These are phyloP conservation scores for Ascoidea tarda DNA, from an alignment of 805 yeast species.

Conservation along the genomic window DNA sequence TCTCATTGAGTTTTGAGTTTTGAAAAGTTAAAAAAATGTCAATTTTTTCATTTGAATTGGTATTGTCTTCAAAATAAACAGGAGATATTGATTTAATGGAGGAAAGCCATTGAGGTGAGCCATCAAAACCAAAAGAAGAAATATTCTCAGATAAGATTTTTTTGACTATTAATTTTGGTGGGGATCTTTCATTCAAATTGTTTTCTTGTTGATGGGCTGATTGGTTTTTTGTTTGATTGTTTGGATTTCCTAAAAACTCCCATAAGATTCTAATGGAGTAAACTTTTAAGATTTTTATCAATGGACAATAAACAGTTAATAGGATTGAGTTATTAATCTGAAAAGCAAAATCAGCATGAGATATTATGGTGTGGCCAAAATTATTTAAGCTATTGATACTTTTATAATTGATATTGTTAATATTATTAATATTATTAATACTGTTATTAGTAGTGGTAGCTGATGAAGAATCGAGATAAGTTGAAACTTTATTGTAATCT, in stretches of 20 bases:
- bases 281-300: conserved; percentile 23
- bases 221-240: conserved; percentile 24
- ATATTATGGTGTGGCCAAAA: conserved; percentile 9
- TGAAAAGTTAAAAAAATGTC: not conserved
- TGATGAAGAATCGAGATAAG: conserved; percentile 15
- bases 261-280: conserved; percentile 35
- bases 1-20: too few species aligned
- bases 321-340: conserved; percentile 30
- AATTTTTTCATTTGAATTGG: too few species aligned
- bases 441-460: too few species aligned
- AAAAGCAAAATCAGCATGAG: conserved; percentile 37
- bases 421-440: conserved; percentile 5
- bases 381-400: not conserved
- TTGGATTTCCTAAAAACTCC: conserved; percentile 37
- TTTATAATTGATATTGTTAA: conserved; percentile 4
- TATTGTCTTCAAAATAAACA: conserved; percentile 13
- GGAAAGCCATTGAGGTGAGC: conserved; percentile 13
- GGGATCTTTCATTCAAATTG: conserved; percentile 16
- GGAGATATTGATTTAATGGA: conserved; percentile 30
- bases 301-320: conserved; percentile 25
- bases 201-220: conserved; percentile 23
- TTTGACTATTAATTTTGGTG: conserved; percentile 25
- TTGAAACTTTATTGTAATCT: conserved; percentile 32
- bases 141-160: conserved; percentile 17
- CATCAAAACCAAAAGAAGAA: conserved; percentile 2